Base-by-base conservation (phyloP, 495 filamentous ascomycete genomes). In the Friedmanniomyces simplex region DNA sequence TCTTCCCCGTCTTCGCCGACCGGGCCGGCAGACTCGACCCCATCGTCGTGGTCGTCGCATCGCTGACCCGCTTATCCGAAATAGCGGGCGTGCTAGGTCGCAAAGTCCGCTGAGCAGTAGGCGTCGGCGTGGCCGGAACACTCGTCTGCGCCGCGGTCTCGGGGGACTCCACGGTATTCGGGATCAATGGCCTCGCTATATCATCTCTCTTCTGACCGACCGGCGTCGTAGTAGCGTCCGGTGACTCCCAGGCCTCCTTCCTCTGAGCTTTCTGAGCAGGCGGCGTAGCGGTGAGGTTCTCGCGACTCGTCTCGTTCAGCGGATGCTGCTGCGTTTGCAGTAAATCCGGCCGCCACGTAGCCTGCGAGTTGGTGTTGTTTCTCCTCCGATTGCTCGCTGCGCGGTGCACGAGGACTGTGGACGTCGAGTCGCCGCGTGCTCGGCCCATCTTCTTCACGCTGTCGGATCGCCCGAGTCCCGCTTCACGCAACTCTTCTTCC, bases 391-490 rank as follows among this genome's bases (percentile, higher is more conserved):
- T 63, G 52, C 52, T 60, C 16, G 57, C 61, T 1, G 61, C 61
- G n/a, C 57, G 61, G 21, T 63, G 61, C 1, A 63, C 61, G 24
- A 63, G 47, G 5, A 60, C 57, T 1, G 61, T 63, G 1, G 39
- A 37, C 1, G 52, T 48, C n/a, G 49, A 56, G 28, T 63, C 61
- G n/a, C 43, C 61, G 7, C 57, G 34, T 2, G 52, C 13, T 25
- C 61, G 43, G 12, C 52, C 47, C 13, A 41, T 50, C 20, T 50
- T 58, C 8, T 47, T 59, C 30, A 47, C n/a, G 39, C 21, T 57
- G 12, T 13, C 5, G 13, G 20, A 28, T 1, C 39, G 43, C 8
- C 12, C n/a, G 30, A 21, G 41, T 18, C 30, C 21, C 12, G 11
- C 16, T 5, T 18, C 20, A 10, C 1, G 8, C 11, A 21, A 5